Base-by-base conservation (phyloP, 2,329 filamentous ascomycete species). In the Colletotrichum simmondsii region DNA sequence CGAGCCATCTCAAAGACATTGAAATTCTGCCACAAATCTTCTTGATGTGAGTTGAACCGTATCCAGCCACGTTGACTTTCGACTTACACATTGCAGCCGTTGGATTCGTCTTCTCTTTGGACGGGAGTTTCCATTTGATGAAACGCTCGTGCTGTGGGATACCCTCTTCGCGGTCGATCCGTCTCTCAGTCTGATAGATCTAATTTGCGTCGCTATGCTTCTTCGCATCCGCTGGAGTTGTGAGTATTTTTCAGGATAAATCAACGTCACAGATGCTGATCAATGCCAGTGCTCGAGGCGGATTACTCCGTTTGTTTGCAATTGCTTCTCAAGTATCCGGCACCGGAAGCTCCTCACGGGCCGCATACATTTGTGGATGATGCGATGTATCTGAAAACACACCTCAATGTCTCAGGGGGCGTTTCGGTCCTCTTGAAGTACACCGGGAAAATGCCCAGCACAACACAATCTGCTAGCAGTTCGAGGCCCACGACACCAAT, bases 1-100 rank as follows among this genome's bases (percentile, higher is more conserved):
- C 94, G 16, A 87, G 87, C 28, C 95, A 98, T 81, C 87, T 99
- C 22, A 92, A 92, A 71, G 89, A 91, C 72, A 92, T 98, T 59
- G 96, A 98, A 73, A 92, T 99, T 74, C 85, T 98, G n/a, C 97
- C 97, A 1, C 97, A 99, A 78, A 96, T 99, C 63, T 99, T 98
- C 79, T 85, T 98, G 28, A 97, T 98, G 94, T 97, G 83, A 81
- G 87, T 80, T 14, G 22, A 10, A 46, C 2, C 19, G 52, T n/a
- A 14, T 7, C 6, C 11, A 3, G 7, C 3, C 6, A 12, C 26
- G 12, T 52, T 37, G 35, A 16, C 53, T 57, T 49, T 72, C 75
- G 63, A 58, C 60, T 67, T 5, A 73, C 49, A 19, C 1, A 2
- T 60, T 19, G 54, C 46, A 95, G 94, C 75, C 95, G 97, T 70